phyloP scores from a whole-genome alignment of 73 alveolate genomes.

The Paramecium biaurelia region DNA sequence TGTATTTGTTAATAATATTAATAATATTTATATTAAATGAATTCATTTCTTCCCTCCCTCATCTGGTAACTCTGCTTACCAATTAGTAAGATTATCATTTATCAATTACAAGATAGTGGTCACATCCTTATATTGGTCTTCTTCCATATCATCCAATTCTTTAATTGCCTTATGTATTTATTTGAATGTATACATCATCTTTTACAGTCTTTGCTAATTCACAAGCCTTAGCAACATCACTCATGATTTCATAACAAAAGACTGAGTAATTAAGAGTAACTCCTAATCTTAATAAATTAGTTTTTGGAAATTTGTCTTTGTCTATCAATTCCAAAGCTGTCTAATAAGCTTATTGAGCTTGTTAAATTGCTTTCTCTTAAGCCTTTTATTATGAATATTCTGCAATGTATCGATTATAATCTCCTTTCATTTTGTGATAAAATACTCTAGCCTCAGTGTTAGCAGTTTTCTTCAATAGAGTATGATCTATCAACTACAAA shows the following conservation, averaged over 20 bases:
- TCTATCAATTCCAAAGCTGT: constrained; percentile 55
- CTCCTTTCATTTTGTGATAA: constrained; percentile 83
- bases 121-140: constrained; percentile 69
- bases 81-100: constrained; percentile 67
- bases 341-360: constrained; percentile 70
- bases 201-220: constrained; percentile 78
- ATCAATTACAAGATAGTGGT: constrained; percentile 68
- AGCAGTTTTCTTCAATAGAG: constrained; percentile 50
- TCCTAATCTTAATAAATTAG: constrained; percentile 81
- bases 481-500: constrained; percentile 55
- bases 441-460: constrained; percentile 70
- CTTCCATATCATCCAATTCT: constrained; percentile 69
- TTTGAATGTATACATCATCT: constrained; percentile 21
- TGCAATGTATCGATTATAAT: constrained; percentile 74
- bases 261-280: constrained; percentile 87
- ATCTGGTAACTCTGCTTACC: constrained; percentile 66
- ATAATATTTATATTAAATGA: not conserved
- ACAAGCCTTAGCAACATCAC: constrained; percentile 89
- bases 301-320: constrained; percentile 33
- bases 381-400: constrained; percentile 64
- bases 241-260: constrained; percentile 89
- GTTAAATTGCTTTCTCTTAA: constrained; percentile 50
- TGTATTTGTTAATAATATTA: not conserved
- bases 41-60: not conserved
- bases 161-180: constrained; percentile 26